Evolutionary conservation across 352 stramenopile species (phyloP), one percentile per base, ranked within the genome.

Genomic region (Elongisporangium prolatum): DNA sequence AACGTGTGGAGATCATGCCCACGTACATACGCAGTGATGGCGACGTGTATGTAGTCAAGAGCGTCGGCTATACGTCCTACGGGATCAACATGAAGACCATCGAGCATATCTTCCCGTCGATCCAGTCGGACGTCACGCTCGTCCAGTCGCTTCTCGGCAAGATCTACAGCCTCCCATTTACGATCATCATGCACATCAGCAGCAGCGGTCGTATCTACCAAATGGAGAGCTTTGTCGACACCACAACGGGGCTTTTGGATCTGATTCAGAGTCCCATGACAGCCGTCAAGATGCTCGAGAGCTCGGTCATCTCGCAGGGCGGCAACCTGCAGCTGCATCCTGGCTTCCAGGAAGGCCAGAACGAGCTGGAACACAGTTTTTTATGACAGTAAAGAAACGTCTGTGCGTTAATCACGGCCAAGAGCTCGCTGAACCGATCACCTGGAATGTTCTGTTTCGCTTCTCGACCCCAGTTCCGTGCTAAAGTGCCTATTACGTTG

Each of bases 101-200:
- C 28, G 64, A 72, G 49, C 28, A 74, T 34, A 66, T 86, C 13
- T 86, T 86, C 59, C 75, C 75, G 4, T 63, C 72, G 44, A 65
- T 81, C 21, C 50, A 83, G 10, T 34, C 50, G 16, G 69, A 83
- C 54, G 75, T 79, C 54, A n/a, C 50, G 44, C 69, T 86, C 28
- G 64, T 75, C 14, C 70, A 84, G 58, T 64, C 51, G 34, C 72
- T 84, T 22, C 70, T 81, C 16, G 69, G 68, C 18, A 79, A 79
- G 34, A 59, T 68, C 25, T 84, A 84, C 61, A 57, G 48, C 21
- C 76, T 78, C 49, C 59, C 53, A n/a, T 84, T 70, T 53, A 74
- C 67, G 38, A 54, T 80, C 17, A 62, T 76, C 28, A 57, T 67
- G 4, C 64, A 81, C 57, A 50, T 84, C 21, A 77, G 74, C 56